A percentile compares a stretch with the other conserved stretches of the same genome.
Evolutionary conservation across 176 grass and related monocot genomes (phyloP).

Genomic region (Alopecurus myosuroides): DNA sequence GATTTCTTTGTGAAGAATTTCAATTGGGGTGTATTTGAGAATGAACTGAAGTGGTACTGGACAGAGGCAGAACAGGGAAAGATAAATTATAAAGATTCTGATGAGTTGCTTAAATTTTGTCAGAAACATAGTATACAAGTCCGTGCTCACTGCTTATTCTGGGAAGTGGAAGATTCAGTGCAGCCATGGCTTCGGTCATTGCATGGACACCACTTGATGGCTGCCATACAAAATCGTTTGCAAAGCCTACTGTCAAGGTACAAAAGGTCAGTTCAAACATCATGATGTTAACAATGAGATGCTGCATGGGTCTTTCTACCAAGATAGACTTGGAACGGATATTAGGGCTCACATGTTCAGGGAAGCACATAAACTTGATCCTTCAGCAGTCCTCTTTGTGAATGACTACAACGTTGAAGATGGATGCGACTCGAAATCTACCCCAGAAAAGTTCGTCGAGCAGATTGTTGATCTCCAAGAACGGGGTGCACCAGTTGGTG

Average conservation of each 20-base stretch:
- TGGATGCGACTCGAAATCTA: constrained; percentile 83
- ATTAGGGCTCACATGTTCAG: constrained; percentile 96
- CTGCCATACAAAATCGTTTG: constrained; percentile 63
- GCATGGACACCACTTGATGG: constrained; percentile 67
- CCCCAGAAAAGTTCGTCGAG: constrained; percentile 71
- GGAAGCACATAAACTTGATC: constrained; percentile 82
- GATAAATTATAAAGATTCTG: constrained; percentile 89
- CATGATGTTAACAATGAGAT: constrained; percentile 99
- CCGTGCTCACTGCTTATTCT: constrained; percentile 92
- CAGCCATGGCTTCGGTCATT: constrained; percentile 78
- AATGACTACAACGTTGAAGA: constrained; percentile 98
- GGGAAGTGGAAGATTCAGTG: constrained; percentile 86
- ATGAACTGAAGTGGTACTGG: constrained; percentile 97
- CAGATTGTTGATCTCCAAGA: constrained; percentile 89
- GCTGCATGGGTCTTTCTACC: constrained; percentile 95
- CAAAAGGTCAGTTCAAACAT: constrained; percentile 76
- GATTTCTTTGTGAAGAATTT: constrained; percentile 96
- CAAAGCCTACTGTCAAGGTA: constrained; percentile 72
- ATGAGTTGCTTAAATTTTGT: constrained; percentile 86
- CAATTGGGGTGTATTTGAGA: constrained; percentile 98
- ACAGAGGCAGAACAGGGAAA: constrained; percentile 77
- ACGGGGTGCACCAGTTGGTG: constrained; percentile 72
- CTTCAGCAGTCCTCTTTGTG: constrained; percentile 84
- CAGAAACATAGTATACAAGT: constrained; percentile 73
- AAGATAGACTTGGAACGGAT: constrained; percentile 84